These are phyloP conservation scores for Pseudevernia furfuracea DNA, from an alignment of 495 filamentous ascomycete species.

Conservation along the genomic window DNA sequence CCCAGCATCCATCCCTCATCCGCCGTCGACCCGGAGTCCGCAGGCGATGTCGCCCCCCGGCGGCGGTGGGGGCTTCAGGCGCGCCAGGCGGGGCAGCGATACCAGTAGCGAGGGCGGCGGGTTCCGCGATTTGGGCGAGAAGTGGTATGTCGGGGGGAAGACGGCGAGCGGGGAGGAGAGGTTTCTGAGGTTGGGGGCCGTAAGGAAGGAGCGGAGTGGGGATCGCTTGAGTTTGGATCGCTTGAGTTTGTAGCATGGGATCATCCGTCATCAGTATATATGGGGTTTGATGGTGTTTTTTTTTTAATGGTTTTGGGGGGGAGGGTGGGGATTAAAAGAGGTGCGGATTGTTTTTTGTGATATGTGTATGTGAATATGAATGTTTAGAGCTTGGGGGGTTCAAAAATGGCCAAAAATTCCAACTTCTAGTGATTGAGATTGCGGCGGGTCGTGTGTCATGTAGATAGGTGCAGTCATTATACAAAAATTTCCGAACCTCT, in stretches of 20 bases:
- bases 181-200: slow-evolving; percentile 68
- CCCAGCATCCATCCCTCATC: slow-evolving; percentile 34
- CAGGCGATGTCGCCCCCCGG: background rate
- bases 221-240: slow-evolving; percentile 55
- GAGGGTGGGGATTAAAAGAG: too few relatives aligned
- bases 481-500: too few relatives aligned
- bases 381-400: too few relatives aligned
- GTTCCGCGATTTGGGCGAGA: slow-evolving; percentile 75
- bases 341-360: too few relatives aligned
- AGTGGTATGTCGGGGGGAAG: slow-evolving; percentile 82
- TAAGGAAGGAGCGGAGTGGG: slow-evolving; percentile 50
- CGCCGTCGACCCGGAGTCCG: background rate
- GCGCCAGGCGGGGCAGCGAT: slow-evolving; percentile 65
- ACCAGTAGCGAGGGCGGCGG: slow-evolving; percentile 59
- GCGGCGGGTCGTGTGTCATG: too few relatives aligned
- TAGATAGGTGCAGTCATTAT: too few relatives aligned
- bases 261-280: background rate
- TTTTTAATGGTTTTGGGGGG: too few relatives aligned
- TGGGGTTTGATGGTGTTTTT: background rate
- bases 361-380: too few relatives aligned
- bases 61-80: slow-evolving; percentile 18
- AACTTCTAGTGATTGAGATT: too few relatives aligned
- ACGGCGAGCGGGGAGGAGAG: slow-evolving; percentile 80
- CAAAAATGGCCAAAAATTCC: too few relatives aligned
- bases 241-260: slow-evolving; percentile 44